Evolutionary conservation across 2,329 filamentous ascomycete species (phyloP).

Genomic region (Microsporum ferrugineum): DNA sequence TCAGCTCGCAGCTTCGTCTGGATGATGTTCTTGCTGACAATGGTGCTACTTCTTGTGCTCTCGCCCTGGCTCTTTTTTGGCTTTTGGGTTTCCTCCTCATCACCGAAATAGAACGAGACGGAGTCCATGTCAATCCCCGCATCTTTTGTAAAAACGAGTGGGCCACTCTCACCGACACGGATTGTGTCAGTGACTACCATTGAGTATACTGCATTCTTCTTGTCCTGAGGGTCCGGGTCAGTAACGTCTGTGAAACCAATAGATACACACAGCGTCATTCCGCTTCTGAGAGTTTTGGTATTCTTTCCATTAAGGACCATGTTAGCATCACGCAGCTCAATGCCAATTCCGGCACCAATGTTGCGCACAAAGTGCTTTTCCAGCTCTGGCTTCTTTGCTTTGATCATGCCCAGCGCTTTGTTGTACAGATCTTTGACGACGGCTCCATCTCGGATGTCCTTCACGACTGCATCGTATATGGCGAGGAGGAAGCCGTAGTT

Average conservation of each 20-base stretch:
- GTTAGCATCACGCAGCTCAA: slow-evolving; percentile 77
- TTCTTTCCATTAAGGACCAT: slow-evolving; percentile 83
- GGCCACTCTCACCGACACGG: slow-evolving; percentile 57
- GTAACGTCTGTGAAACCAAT: slow-evolving; percentile 84
- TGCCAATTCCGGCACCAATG: slow-evolving; percentile 81
- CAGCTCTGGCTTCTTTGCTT: slow-evolving; percentile 83
- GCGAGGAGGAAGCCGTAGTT: slow-evolving; percentile 82
- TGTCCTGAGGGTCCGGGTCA: slow-evolving; percentile 77
- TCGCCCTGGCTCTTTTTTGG: slow-evolving; percentile 76
- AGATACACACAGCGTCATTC: slow-evolving; percentile 89
- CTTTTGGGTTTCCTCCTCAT: slow-evolving; percentile 72
- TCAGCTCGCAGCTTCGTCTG: slow-evolving; percentile 87
- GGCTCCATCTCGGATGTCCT: slow-evolving; percentile 78
- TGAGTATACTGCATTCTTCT: slow-evolving; percentile 79
- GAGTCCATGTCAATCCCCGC: slow-evolving; percentile 84
- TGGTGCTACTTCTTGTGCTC: slow-evolving; percentile 67
- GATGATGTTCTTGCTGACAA: slow-evolving; percentile 90
- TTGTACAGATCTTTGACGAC: slow-evolving; percentile 80
- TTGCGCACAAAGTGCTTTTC: slow-evolving; percentile 93
- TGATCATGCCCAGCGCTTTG: slow-evolving; percentile 71
- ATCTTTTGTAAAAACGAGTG: slow-evolving; percentile 85
- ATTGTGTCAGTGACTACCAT: slow-evolving; percentile 88
- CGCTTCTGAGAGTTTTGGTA: slow-evolving; percentile 69
- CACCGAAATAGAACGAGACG: slow-evolving; percentile 97
- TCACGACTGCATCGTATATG: slow-evolving; percentile 81